These are phyloP conservation scores for Eucalyptus regnans DNA, from an alignment of 345 rosid species.

Conservation along the genomic window DNA sequence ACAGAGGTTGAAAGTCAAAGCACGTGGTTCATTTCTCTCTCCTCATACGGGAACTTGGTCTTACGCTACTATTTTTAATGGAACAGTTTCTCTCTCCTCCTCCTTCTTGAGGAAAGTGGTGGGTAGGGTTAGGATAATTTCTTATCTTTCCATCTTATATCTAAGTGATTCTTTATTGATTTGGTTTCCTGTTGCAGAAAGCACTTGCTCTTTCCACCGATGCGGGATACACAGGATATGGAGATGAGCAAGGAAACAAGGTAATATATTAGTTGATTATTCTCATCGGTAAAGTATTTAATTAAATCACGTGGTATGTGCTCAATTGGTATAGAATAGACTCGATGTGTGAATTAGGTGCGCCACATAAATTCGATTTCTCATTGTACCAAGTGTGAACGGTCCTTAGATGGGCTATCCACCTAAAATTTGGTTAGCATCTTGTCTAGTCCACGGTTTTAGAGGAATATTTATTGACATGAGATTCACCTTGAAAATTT, in stretches of 20 bases:
- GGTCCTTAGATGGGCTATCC: background rate
- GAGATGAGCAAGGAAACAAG: slow-evolving; percentile 58
- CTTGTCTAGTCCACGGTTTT: background rate
- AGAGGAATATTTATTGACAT: background rate
- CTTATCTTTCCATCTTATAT: background rate
- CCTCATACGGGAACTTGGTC: background rate
- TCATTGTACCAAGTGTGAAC: background rate
- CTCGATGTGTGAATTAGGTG: background rate
- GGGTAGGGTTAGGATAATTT: background rate
- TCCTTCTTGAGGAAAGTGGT: background rate
- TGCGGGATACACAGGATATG: slow-evolving; percentile 45
- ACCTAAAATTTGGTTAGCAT: background rate
- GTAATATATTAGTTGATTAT: background rate
- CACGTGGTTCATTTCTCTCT: background rate
- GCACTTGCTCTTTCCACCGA: slow-evolving; percentile 44
- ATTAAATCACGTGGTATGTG: background rate
- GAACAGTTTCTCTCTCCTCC: background rate
- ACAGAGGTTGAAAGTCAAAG: background rate
- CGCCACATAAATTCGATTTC: background rate
- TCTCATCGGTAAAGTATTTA: too few species aligned
- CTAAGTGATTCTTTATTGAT: background rate
- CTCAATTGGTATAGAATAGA: background rate
- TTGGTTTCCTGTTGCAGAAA: slow-evolving; percentile 22
- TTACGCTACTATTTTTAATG: background rate
- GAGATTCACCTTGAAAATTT: background rate